Evolutionary conservation across 192 early-diverging fungal genomes (phyloP), one percentile per base, ranked within the genome.

Genomic region (Lobosporangium transversale): DNA sequence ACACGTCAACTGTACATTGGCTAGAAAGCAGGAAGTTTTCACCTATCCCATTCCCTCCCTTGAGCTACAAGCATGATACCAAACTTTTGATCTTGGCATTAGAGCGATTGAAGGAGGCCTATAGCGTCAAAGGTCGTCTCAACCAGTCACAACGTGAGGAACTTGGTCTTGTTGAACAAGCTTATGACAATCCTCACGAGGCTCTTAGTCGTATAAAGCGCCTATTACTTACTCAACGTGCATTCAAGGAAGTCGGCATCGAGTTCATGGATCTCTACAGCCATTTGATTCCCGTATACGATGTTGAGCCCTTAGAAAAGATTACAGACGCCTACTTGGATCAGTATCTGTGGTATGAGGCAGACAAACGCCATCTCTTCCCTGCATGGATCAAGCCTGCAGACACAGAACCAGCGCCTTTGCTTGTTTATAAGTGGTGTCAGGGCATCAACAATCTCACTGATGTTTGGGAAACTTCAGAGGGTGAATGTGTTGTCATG

Each of bases 31-130:
- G 98, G n/a, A 95, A 94, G 69, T 98, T 99, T 68, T 92, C 95
- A 58, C 98, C 98, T 15, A 99, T 99, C 62, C 96, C 96, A 23
- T 99, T 99, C 85, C 98, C 98, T 33, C 98, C 98, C 27, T 85
- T 99, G 49, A 97, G 95, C n/a, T 99, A 99, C 84, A 99, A 99
- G 84, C 98, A 99, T 75, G 98, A 99, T 62, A 96, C 96, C n/a
- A 99, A 99, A 79, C 85, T 99, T 35, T 83, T 99, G 18, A 95
- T 97, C 63, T 82, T 99, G 60, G 96, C 98, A 32, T 82, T 99
- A 36, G 98, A 99, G 83, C 83, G 93, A 44, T 80, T 99, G 62
- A 96, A 95, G 80, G 96, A 98, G 78, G 93, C 95, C 17, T 96
- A 98, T 55, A 93, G 90, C 70, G 98, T 98, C 17, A 93, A 97